Conservation (phyloP, 2,329 filamentous ascomycete species). For the Pseudogymnoascus sp. region DNA sequence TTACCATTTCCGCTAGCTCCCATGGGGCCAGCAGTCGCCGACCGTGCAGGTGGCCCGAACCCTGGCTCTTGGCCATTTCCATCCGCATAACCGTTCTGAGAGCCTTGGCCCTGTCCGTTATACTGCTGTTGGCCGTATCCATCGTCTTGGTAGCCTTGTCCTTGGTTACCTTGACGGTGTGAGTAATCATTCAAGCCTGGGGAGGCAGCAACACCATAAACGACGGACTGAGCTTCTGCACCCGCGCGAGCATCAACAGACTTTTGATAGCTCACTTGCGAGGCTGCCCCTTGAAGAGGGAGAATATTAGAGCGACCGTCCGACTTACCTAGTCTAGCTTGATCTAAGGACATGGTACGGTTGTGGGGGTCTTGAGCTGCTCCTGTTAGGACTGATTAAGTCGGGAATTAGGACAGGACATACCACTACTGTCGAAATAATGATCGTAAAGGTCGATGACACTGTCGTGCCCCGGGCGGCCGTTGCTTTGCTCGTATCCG, state of each 20-base stretch:
- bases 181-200: slow-evolving; percentile 2
- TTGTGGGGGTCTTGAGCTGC: background rate
- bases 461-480: slow-evolving; percentile 29
- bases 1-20: background rate
- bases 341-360: background rate
- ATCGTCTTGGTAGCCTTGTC: slow-evolving; percentile 20
- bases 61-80: slow-evolving; percentile 17
- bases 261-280: slow-evolving; percentile 9
- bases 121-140: slow-evolving; percentile 22
- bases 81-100: slow-evolving; percentile 14
- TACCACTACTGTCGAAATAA: slow-evolving; percentile 39
- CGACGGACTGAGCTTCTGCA: background rate
- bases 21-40: background rate
- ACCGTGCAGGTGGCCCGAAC: slow-evolving; percentile 22
- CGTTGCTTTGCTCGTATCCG: slow-evolving; percentile 31
- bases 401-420: background rate
- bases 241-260: slow-evolving; percentile 6
- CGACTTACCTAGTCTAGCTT: background rate
- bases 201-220: background rate
- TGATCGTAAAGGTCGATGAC: slow-evolving; percentile 49
- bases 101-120: slow-evolving; percentile 14
- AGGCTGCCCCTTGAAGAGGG: background rate
- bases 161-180: slow-evolving; percentile 2
- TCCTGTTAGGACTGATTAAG: background rate
- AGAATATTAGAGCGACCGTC: background rate